Evolutionary conservation across 1,139 yeast genomes (phyloP).

Genomic region (Petasospora rhodanensis): DNA sequence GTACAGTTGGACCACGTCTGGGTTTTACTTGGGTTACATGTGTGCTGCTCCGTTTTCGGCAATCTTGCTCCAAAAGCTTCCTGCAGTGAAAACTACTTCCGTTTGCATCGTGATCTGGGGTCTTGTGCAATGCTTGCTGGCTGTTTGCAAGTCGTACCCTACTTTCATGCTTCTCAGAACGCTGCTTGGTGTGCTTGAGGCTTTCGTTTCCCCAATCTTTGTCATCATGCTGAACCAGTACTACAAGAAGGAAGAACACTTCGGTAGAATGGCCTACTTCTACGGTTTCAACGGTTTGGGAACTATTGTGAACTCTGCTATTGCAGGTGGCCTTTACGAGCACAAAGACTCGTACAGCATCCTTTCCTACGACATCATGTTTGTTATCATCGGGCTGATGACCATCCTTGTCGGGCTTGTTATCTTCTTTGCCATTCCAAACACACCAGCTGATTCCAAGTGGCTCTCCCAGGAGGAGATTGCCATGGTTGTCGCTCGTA

Average conservation of each 20-base stretch:
- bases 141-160: constrained; percentile 34
- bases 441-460: constrained; percentile 44
- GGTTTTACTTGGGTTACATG: constrained; percentile 21
- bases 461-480: constrained; percentile 50
- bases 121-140: constrained; percentile 31
- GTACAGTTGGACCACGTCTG: constrained; percentile 27
- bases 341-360: constrained; percentile 6
- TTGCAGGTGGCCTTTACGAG: constrained; percentile 26
- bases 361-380: constrained; percentile 39
- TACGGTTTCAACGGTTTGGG: constrained; percentile 41
- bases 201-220: constrained; percentile 47
- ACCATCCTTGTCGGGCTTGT: constrained; percentile 42
- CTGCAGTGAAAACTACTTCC: constrained; percentile 37
- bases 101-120: constrained; percentile 46
- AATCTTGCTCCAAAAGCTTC: constrained; percentile 40
- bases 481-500: constrained; percentile 45
- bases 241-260: constrained; percentile 49
- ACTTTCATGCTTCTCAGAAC: constrained; percentile 41
- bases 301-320: constrained; percentile 44
- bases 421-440: constrained; percentile 44
- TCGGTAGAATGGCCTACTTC: constrained; percentile 41
- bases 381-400: constrained; percentile 38
- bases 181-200: constrained; percentile 43
- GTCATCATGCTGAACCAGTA: constrained; percentile 50
- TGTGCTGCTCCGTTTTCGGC: constrained; percentile 21